Evolutionary conservation across 2,329 filamentous ascomycete species (phyloP).

Genomic region (Calonectria pauciramosa): DNA sequence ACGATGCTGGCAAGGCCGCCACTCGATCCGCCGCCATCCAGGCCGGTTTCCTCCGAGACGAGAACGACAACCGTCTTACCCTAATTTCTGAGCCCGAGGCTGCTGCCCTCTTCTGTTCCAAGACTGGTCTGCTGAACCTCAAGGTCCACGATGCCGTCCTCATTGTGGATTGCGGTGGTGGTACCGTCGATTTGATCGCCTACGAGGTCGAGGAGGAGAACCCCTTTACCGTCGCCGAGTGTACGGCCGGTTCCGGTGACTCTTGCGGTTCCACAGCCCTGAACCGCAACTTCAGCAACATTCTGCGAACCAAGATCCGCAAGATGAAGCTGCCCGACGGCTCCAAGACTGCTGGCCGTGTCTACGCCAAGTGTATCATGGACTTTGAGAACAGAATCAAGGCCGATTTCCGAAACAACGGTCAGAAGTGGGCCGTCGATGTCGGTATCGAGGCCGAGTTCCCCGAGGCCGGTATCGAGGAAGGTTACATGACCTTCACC

Average conservation of each 20-base stretch:
- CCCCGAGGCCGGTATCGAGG: slow-evolving; percentile 96
- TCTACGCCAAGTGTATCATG: slow-evolving; percentile 99
- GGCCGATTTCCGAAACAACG: slow-evolving; percentile 98
- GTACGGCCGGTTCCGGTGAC: slow-evolving; percentile 96
- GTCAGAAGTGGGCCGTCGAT: slow-evolving; percentile 98
- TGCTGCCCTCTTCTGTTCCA: slow-evolving; percentile 96
- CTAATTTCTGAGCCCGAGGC: slow-evolving; percentile 97
- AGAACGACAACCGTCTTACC: slow-evolving; percentile 96
- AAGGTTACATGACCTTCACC: slow-evolving; percentile 99
- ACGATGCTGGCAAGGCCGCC: slow-evolving; percentile 97
- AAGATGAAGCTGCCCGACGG: slow-evolving; percentile 99
- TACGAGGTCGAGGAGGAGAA: slow-evolving; percentile 99
- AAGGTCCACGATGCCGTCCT: slow-evolving; percentile 99
- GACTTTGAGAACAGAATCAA: slow-evolving; percentile 99
- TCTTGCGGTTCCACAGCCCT: slow-evolving; percentile 98
- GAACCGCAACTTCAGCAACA: slow-evolving; percentile 98
- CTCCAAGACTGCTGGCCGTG: slow-evolving; percentile 96
- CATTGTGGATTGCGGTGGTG: slow-evolving; percentile 98
- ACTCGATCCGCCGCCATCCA: slow-evolving; percentile 96
- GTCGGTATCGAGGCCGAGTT: slow-evolving; percentile 99
- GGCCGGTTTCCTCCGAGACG: slow-evolving; percentile 94
- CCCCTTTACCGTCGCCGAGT: slow-evolving; percentile 96
- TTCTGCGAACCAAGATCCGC: slow-evolving; percentile 94
- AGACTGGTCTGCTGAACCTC: slow-evolving; percentile 94
- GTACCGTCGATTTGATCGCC: slow-evolving; percentile 98